A percentile compares a stretch with the other conserved stretches of the same genome.
These are phyloP conservation scores for Pythium plurisporium DNA, from an alignment of 352 stramenopile genomes.

Conservation along the genomic window DNA sequence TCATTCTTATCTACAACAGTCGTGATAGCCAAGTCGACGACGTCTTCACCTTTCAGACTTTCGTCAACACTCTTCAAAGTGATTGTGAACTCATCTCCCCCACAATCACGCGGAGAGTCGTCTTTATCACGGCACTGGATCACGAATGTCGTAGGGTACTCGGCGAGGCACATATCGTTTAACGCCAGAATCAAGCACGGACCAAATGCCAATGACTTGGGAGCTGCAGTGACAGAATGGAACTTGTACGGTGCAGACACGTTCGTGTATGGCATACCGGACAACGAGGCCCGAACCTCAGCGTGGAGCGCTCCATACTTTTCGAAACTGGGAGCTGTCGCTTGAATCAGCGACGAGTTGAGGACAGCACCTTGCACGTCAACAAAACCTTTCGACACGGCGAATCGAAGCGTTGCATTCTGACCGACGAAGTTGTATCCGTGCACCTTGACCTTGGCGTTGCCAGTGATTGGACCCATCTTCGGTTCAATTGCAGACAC, in stretches of 20 bases:
- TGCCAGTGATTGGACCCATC: constrained; percentile 94
- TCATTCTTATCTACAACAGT: constrained; percentile 88
- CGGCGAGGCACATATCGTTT: constrained; percentile 61
- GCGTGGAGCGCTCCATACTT: constrained; percentile 88
- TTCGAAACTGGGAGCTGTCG: constrained; percentile 92
- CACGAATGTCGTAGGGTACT: constrained; percentile 82
- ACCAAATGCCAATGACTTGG: constrained; percentile 92
- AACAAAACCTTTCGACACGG: constrained; percentile 90
- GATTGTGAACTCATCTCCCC: constrained; percentile 94
- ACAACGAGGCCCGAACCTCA: constrained; percentile 89
- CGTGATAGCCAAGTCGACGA: constrained; percentile 27
- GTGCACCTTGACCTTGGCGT: constrained; percentile 81
- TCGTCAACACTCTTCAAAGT: constrained; percentile 40
- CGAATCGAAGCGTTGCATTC: constrained; percentile 88
- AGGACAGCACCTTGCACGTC: constrained; percentile 89
- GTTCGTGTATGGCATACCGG: constrained; percentile 91
- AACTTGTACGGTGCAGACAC: constrained; percentile 85
- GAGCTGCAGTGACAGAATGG: constrained; percentile 91
- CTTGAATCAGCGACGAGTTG: constrained; percentile 82
- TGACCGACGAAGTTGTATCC: constrained; percentile 92
- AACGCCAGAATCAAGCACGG: constrained; percentile 78
- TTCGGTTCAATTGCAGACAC: constrained; percentile 88
- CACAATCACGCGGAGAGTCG: constrained; percentile 86
- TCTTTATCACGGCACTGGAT: constrained; percentile 91
- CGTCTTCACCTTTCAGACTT: constrained; percentile 34